Evolutionary conservation across 2,329 filamentous ascomycete species (phyloP).

Genomic region (Chaetomiaceae sp.): DNA sequence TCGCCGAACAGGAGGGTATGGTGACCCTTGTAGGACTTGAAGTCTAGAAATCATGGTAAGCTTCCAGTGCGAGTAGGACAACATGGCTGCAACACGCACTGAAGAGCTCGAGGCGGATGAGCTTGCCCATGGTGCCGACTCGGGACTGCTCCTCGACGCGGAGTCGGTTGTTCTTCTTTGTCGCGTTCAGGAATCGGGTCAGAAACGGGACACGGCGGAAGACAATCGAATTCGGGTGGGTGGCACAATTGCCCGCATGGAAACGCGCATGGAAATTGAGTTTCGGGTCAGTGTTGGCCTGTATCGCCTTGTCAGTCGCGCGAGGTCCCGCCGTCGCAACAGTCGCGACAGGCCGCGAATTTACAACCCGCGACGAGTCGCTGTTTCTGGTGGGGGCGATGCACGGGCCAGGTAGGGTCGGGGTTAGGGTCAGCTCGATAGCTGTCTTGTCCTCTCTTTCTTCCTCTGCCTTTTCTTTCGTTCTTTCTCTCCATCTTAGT

Average conservation of each 20-base stretch:
- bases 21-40: constrained; percentile 99
- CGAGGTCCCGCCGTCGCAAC: constrained; percentile 4
- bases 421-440: background rate
- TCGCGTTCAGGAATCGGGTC: constrained; percentile 14
- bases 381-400: constrained; percentile 18
- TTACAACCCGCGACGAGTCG: constrained; percentile 20
- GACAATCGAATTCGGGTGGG: background rate
- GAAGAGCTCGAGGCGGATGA: constrained; percentile 89
- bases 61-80: background rate
- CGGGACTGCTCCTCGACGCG: constrained; percentile 18
- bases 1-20: constrained; percentile 93
- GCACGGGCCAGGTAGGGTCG: constrained; percentile 8
- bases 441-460: too few relatives aligned
- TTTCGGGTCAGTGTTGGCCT: constrained; percentile 6
- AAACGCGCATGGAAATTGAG: constrained; percentile 18
- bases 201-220: constrained; percentile 11
- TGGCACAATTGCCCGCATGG: constrained; percentile 6
- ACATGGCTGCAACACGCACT: constrained; percentile 52
- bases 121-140: constrained; percentile 81
- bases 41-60: constrained; percentile 55
- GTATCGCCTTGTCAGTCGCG: constrained; percentile 11
- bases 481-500: too few relatives aligned
- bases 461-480: too few relatives aligned
- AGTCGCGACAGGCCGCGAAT: constrained; percentile 24
- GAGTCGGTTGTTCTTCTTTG: constrained; percentile 12